Percentiles rank a stretch among this genome's conserved stretches.
These are phyloP conservation scores for Carallia brachiata DNA, from an alignment of 345 rosid genomes.

Conservation along the genomic window DNA sequence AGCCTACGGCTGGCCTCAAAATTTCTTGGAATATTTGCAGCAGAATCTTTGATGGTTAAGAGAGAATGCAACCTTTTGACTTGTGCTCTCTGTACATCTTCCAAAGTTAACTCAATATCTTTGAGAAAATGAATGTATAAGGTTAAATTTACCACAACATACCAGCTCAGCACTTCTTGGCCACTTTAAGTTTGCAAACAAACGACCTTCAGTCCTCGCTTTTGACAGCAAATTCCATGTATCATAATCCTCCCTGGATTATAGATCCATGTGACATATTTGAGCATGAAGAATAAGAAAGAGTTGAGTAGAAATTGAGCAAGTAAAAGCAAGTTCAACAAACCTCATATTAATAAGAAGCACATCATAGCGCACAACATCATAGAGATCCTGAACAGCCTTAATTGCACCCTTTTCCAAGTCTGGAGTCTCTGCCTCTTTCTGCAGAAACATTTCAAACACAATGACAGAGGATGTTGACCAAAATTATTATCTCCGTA, in stretches of 20 bases:
- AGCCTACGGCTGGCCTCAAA: slow-evolving; percentile 94
- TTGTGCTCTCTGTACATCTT: slow-evolving; percentile 57
- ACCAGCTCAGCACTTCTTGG: slow-evolving; percentile 88
- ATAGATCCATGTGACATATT: slow-evolving; percentile 13
- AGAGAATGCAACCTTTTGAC: slow-evolving; percentile 80
- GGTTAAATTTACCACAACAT: slow-evolving; percentile 16
- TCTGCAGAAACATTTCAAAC: slow-evolving; percentile 43
- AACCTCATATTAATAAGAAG: slow-evolving; percentile 76
- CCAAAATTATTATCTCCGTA: background rate
- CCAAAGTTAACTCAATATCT: slow-evolving; percentile 20
- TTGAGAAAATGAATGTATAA: slow-evolving; percentile 8
- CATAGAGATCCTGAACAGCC: slow-evolving; percentile 95
- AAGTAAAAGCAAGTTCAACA: slow-evolving; percentile 16
- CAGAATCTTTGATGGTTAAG: slow-evolving; percentile 88
- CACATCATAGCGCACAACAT: slow-evolving; percentile 84
- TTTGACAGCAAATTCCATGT: slow-evolving; percentile 70
- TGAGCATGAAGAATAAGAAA: slow-evolving; percentile 9
- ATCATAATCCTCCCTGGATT: slow-evolving; percentile 67
- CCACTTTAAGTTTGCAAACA: slow-evolving; percentile 88
- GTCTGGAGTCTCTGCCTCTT: slow-evolving; percentile 64
- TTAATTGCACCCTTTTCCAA: slow-evolving; percentile 73
- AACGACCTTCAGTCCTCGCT: slow-evolving; percentile 86
- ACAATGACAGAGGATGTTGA: slow-evolving; percentile 3
- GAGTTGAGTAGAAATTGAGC: slow-evolving; percentile 1
- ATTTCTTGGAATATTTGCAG: slow-evolving; percentile 81